These are phyloP conservation scores for Magnusiomyces paraingens DNA, from an alignment of 1,139 yeast species.

Conservation along the genomic window DNA sequence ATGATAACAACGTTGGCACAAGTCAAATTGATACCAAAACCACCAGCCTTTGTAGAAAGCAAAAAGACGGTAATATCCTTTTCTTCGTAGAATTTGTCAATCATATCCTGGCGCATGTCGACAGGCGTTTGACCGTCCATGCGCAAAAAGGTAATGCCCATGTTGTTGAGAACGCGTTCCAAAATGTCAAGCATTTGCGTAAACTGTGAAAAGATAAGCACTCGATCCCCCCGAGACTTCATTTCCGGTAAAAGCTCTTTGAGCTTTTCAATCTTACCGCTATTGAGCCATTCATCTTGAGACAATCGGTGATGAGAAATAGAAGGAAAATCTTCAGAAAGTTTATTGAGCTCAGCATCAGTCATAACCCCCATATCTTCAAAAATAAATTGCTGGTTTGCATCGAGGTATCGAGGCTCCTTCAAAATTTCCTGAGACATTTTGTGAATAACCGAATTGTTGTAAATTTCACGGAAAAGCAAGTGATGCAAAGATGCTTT, in stretches of 20 bases:
- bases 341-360: slow-evolving; percentile 74
- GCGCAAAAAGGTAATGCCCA: slow-evolving; percentile 68
- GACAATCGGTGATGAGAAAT: slow-evolving; percentile 47
- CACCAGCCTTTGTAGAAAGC: slow-evolving; percentile 94
- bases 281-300: slow-evolving; percentile 54
- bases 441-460: slow-evolving; percentile 44
- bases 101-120: slow-evolving; percentile 85
- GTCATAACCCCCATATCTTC: slow-evolving; percentile 98
- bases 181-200: slow-evolving; percentile 87
- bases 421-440: slow-evolving; percentile 78
- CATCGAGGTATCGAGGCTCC: slow-evolving; percentile 72
- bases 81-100: slow-evolving; percentile 83
- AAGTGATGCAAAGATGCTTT: slow-evolving; percentile 96
- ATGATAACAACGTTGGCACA: slow-evolving; percentile 92
- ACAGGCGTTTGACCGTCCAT: slow-evolving; percentile 93
- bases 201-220: slow-evolving; percentile 80
- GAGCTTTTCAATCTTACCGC: slow-evolving; percentile 69
- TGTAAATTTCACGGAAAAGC: slow-evolving; percentile 67
- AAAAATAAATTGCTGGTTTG: slow-evolving; percentile 64
- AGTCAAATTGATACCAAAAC: slow-evolving; percentile 92
- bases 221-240: slow-evolving; percentile 60
- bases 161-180: slow-evolving; percentile 62
- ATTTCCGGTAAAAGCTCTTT: slow-evolving; percentile 53
- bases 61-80: slow-evolving; percentile 76
- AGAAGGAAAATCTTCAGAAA: slow-evolving; percentile 72